Percentiles rank a stretch among this genome's conserved stretches.
Evolutionary conservation across 2,329 filamentous ascomycete species (phyloP).

Genomic region (Neopestalotiopsis clavispora): DNA sequence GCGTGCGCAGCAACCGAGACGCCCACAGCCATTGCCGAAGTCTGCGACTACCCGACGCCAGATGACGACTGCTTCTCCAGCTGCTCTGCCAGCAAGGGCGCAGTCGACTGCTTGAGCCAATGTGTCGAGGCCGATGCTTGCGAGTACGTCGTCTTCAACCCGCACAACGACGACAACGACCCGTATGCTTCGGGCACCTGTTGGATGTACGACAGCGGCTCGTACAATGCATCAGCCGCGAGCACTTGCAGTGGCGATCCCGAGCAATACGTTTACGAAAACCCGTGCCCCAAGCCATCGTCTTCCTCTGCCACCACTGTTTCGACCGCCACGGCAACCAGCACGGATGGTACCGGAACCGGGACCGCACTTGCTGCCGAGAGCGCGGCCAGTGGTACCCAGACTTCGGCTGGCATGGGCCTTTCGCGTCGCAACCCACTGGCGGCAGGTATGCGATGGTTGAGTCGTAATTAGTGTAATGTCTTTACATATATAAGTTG

Average conservation of each 20-base stretch:
- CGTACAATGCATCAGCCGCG: background rate
- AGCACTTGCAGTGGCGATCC: background rate
- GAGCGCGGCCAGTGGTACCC: background rate
- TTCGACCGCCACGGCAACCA: background rate
- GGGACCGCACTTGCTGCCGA: background rate
- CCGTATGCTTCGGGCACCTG: background rate
- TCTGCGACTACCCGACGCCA: conserved; percentile 3
- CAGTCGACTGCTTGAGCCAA: conserved; percentile 1
- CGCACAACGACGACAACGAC: background rate
- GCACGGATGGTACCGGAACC: background rate
- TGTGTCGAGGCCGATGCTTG: conserved; percentile 1
- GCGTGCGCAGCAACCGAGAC: conserved; percentile 5
- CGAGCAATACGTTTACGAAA: conserved; percentile 8
- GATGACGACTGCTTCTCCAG: background rate
- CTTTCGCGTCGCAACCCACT: background rate
- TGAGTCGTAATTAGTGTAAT: too few relatives aligned
- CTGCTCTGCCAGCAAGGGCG: background rate
- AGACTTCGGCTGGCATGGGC: background rate
- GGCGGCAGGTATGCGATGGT: background rate
- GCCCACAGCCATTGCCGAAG: background rate
- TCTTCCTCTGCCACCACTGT: background rate
- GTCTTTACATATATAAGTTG: too few relatives aligned
- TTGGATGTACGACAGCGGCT: conserved; percentile 8
- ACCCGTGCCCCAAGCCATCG: conserved; percentile 9
- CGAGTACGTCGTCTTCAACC: conserved; percentile 11